Conservation (phyloP, 2,329 filamentous ascomycete genomes). For the Aureobasidium sp. region DNA sequence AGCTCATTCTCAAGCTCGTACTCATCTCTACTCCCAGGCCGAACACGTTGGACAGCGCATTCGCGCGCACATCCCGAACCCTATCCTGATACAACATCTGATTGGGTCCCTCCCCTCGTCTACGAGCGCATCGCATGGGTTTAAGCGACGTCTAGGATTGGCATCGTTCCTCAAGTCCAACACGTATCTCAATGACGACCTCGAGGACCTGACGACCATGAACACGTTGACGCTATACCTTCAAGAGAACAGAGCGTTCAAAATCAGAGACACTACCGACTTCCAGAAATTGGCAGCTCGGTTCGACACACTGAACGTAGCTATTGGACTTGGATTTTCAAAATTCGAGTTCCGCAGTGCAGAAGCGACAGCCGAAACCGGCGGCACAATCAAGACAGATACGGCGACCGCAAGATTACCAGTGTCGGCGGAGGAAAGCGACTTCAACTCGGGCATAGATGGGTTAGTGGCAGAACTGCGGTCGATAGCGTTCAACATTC, state of each 20-base stretch:
- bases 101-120: slow-evolving; percentile 53
- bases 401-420: not conserved
- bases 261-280: slow-evolving; percentile 51
- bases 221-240: slow-evolving; percentile 11
- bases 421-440: slow-evolving; percentile 30
- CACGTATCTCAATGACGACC: not conserved
- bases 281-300: slow-evolving; percentile 62
- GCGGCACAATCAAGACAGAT: not conserved
- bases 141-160: slow-evolving; percentile 61
- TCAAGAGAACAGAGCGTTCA: slow-evolving; percentile 36
- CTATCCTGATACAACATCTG: slow-evolving; percentile 50
- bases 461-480: slow-evolving; percentile 55
- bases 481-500: slow-evolving; percentile 53
- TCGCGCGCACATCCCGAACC: slow-evolving; percentile 35
- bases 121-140: slow-evolving; percentile 46
- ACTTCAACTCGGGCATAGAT: slow-evolving; percentile 69
- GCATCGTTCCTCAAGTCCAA: slow-evolving; percentile 50
- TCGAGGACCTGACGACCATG: not conserved
- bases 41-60: slow-evolving; percentile 3
- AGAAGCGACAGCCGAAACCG: slow-evolving; percentile 3
- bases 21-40: slow-evolving; percentile 16
- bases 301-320: slow-evolving; percentile 64
- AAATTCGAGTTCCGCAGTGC: slow-evolving; percentile 22
- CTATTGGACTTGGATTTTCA: slow-evolving; percentile 57
- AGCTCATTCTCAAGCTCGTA: slow-evolving; percentile 16